Conservation (phyloP, 2,329 filamentous ascomycete genomes). For the Fusarium sambucinum region DNA sequence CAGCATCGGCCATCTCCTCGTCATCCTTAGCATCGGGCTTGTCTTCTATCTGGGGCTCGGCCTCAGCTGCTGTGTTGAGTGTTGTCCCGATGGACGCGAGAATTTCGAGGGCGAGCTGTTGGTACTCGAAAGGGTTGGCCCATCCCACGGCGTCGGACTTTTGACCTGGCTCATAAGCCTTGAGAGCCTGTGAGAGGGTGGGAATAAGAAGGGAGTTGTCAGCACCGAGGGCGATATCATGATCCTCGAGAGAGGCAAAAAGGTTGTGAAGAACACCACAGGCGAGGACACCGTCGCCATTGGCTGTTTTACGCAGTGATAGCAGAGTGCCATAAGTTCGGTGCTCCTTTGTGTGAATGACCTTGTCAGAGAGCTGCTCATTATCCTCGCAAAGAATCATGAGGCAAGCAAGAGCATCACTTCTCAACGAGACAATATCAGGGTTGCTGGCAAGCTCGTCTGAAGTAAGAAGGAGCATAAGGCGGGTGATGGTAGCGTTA, state of each 20-base stretch:
- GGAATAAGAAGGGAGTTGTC: constrained; percentile 54
- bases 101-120: constrained; percentile 70
- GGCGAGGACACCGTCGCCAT: constrained; percentile 65
- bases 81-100: constrained; percentile 73
- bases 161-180: constrained; percentile 47
- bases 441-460: constrained; percentile 58
- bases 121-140: constrained; percentile 59
- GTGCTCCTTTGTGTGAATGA: constrained; percentile 63
- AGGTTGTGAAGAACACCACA: constrained; percentile 74
- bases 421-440: constrained; percentile 56
- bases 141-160: constrained; percentile 52
- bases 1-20: constrained; percentile 56
- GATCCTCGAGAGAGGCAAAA: constrained; percentile 59
- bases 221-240: constrained; percentile 46
- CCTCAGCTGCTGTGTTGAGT: constrained; percentile 64
- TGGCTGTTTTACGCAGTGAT: constrained; percentile 61
- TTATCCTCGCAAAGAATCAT: constrained; percentile 72
- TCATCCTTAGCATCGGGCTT: constrained; percentile 57
- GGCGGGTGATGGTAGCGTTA: constrained; percentile 62
- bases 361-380: constrained; percentile 61
- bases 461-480: constrained; percentile 67
- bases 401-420: constrained; percentile 66
- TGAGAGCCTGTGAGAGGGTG: constrained; percentile 53
- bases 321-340: constrained; percentile 64
- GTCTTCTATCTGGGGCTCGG: constrained; percentile 49